These are phyloP conservation scores for Besnoitia besnoiti DNA, from an alignment of 169 alveolate genomes.

Conservation along the genomic window DNA sequence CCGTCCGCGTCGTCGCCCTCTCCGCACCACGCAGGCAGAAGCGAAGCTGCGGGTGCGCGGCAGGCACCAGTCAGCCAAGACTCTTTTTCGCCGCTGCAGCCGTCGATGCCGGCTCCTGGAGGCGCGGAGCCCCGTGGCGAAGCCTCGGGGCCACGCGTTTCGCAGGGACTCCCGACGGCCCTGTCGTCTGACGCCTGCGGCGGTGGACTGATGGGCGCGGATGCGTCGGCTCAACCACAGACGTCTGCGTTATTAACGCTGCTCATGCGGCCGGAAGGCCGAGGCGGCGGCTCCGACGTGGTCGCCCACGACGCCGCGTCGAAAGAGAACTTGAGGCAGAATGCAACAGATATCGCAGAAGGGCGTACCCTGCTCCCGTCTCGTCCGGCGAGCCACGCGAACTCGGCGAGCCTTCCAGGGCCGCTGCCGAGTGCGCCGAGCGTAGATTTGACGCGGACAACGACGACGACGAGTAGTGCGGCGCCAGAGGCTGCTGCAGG, in stretches of 20 bases:
- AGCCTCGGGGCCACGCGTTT: not conserved
- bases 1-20: not conserved
- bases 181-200: not conserved
- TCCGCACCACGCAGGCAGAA: not conserved
- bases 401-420: not conserved
- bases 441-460: not conserved
- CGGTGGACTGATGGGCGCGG: not conserved
- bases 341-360: not conserved
- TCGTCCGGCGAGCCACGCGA: not conserved
- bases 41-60: not conserved
- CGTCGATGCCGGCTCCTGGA: not conserved
- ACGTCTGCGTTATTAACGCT: not conserved
- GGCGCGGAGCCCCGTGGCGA: not conserved
- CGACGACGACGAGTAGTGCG: constrained; percentile 10
- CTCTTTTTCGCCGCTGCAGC: not conserved
- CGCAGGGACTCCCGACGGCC: not conserved
- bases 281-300: not conserved
- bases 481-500: not conserved
- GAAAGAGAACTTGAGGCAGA: not conserved
- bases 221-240: not conserved
- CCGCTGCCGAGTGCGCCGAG: not conserved
- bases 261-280: not conserved
- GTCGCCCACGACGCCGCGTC: not conserved
- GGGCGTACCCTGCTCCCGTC: not conserved
- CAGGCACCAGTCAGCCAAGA: not conserved